Conservation (phyloP, 2,329 filamentous ascomycete genomes). For the Aspergillus sp. region DNA sequence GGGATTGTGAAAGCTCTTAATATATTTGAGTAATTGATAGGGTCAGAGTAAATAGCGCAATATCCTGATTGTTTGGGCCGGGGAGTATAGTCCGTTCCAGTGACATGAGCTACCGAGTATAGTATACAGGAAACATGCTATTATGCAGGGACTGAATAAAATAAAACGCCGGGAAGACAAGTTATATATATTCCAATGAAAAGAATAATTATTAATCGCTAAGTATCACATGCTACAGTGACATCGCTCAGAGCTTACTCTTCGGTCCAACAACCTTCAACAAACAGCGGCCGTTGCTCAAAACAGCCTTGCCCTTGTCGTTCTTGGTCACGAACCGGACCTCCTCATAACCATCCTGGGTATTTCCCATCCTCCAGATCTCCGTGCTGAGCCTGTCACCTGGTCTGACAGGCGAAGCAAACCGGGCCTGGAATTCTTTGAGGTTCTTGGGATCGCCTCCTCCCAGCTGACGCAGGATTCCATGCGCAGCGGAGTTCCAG, state of each 20-base stretch:
- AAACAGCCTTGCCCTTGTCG: slow-evolving; percentile 71
- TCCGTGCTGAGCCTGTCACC: slow-evolving; percentile 75
- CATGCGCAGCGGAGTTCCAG: slow-evolving; percentile 74
- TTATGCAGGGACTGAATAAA: too few relatives aligned
- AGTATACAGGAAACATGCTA: too few relatives aligned
- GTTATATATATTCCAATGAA: background rate
- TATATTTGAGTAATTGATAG: too few relatives aligned
- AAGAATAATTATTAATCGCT: background rate
- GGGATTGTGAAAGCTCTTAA: too few relatives aligned
- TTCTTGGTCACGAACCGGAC: slow-evolving; percentile 73
- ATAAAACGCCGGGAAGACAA: too few relatives aligned
- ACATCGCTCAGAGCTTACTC: slow-evolving; percentile 53
- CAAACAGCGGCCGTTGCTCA: slow-evolving; percentile 79
- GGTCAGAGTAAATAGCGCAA: too few relatives aligned
- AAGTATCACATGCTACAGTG: background rate
- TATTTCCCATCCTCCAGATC: slow-evolving; percentile 69
- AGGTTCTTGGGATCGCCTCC: slow-evolving; percentile 73
- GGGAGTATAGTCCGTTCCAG: too few relatives aligned
- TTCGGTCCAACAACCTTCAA: slow-evolving; percentile 58
- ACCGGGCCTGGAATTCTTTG: slow-evolving; percentile 81
- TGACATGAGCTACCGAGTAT: too few relatives aligned
- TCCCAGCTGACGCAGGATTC: slow-evolving; percentile 65
- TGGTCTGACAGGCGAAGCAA: slow-evolving; percentile 75
- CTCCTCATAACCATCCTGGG: slow-evolving; percentile 64
- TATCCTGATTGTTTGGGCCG: too few relatives aligned